Percentiles rank a stretch among this genome's conserved stretches.
Conservation (phyloP, 495 filamentous ascomycete genomes). For the Schizothecium vesticola region DNA sequence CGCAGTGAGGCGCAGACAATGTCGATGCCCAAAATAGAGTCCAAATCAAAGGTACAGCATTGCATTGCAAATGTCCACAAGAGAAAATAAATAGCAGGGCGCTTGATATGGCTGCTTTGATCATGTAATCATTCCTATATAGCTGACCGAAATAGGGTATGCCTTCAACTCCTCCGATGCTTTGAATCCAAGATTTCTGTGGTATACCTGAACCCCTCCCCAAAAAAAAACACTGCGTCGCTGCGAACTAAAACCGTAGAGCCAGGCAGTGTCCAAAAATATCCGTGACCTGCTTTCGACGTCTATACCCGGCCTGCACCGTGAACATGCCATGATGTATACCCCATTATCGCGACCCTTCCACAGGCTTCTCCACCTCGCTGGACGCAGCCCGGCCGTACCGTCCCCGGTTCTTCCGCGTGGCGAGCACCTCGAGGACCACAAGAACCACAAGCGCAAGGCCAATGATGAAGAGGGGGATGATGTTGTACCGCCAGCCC, state of each 20-base stretch:
- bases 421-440: slow-evolving; percentile 29
- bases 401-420: slow-evolving; percentile 9
- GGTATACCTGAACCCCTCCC: not conserved
- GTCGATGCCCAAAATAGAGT: not conserved
- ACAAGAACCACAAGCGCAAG: slow-evolving; percentile 43
- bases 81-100: not conserved
- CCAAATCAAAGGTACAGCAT: not conserved
- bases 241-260: not conserved
- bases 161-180: not conserved
- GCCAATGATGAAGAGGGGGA: slow-evolving; percentile 45
- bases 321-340: not conserved
- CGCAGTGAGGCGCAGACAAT: not conserved
- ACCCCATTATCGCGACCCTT: not conserved
- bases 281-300: not conserved
- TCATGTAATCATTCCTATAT: not conserved
- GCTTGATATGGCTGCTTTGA: not conserved
- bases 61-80: not conserved
- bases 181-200: not conserved
- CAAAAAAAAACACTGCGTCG: not conserved
- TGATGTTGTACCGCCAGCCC: slow-evolving; percentile 52
- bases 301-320: not conserved
- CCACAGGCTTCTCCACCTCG: not conserved
- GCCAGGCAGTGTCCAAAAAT: not conserved
- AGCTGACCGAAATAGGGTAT: not conserved
- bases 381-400: slow-evolving; percentile 9